These are phyloP conservation scores for Acanthamoeba pearcei DNA, from an alignment of 208 protist genomes.

Conservation along the genomic window DNA sequence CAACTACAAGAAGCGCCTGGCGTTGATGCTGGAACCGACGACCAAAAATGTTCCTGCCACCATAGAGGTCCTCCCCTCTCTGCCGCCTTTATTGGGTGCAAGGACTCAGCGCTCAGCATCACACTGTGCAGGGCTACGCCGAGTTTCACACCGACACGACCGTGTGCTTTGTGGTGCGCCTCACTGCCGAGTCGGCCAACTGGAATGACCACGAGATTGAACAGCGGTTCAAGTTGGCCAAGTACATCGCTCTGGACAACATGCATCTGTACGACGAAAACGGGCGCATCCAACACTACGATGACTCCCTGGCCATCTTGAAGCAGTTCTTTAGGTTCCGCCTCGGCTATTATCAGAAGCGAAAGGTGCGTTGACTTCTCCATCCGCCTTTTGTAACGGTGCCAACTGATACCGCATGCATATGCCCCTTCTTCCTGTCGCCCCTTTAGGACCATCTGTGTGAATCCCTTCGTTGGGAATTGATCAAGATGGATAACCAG, in stretches of 20 bases:
- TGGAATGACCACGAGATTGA: conserved; percentile 66
- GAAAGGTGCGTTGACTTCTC: conserved; percentile 88
- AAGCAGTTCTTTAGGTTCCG: conserved; percentile 98
- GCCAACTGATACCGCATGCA: too few relatives aligned
- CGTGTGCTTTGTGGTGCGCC: conserved; percentile 59
- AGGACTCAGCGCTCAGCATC: too few relatives aligned
- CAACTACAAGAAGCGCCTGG: conserved; percentile 93
- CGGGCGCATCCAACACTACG: conserved; percentile 96
- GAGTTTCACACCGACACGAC: conserved; percentile 77
- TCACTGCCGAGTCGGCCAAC: conserved; percentile 12
- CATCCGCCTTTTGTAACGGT: background rate
- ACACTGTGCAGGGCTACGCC: conserved; percentile 16
- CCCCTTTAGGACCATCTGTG: conserved; percentile 89
- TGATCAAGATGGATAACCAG: conserved; percentile 97
- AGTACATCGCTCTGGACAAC: conserved; percentile 73
- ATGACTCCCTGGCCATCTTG: conserved; percentile 92
- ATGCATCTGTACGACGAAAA: conserved; percentile 87
- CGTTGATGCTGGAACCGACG: conserved; percentile 83
- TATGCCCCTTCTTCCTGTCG: background rate
- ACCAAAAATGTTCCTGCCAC: conserved; percentile 51
- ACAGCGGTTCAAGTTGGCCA: conserved; percentile 83
- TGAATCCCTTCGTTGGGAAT: conserved; percentile 90
- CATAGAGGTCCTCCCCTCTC: too few relatives aligned
- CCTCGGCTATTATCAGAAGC: conserved; percentile 96
- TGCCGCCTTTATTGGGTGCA: too few relatives aligned